These are phyloP conservation scores for Nannizziopsis arthrosporioides DNA, from an alignment of 2,329 filamentous ascomycete species.

Conservation along the genomic window DNA sequence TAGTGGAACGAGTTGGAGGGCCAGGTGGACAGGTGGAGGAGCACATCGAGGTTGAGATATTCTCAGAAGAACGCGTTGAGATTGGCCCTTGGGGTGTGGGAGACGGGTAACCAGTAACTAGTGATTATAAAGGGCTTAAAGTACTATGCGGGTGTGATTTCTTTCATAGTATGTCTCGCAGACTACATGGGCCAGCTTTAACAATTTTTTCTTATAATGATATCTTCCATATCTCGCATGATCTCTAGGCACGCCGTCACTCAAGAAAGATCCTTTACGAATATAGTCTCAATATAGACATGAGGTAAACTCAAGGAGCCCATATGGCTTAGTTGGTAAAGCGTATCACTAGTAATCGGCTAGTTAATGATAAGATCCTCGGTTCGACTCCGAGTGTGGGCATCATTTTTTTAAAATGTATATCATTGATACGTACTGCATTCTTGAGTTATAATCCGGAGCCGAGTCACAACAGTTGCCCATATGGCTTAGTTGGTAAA, in stretches of 20 bases:
- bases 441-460: too few relatives aligned
- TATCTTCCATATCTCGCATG: too few relatives aligned
- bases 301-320: constrained; percentile 11
- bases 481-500: constrained; percentile 28
- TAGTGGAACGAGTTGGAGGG: constrained; percentile 67
- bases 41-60: constrained; percentile 33
- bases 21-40: constrained; percentile 41
- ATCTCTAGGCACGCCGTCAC: too few relatives aligned
- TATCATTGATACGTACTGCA: too few relatives aligned
- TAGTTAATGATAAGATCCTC: constrained; percentile 29
- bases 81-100: constrained; percentile 34
- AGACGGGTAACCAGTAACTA: constrained; percentile 14
- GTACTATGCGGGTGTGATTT: not conserved
- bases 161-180: not conserved
- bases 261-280: too few relatives aligned
- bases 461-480: constrained; percentile 12
- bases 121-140: not conserved
- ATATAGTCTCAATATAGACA: too few relatives aligned
- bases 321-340: constrained; percentile 28
- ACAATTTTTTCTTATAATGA: too few relatives aligned
- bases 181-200: too few relatives aligned
- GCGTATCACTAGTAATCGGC: constrained; percentile 31
- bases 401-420: constrained; percentile 13
- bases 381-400: constrained; percentile 28
- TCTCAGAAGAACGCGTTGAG: constrained; percentile 33